A percentile compares a stretch with the other conserved stretches of the same genome.
These are phyloP conservation scores for Aspergillus novoparasiticus DNA, from an alignment of 2,329 filamentous ascomycete species.

Conservation along the genomic window DNA sequence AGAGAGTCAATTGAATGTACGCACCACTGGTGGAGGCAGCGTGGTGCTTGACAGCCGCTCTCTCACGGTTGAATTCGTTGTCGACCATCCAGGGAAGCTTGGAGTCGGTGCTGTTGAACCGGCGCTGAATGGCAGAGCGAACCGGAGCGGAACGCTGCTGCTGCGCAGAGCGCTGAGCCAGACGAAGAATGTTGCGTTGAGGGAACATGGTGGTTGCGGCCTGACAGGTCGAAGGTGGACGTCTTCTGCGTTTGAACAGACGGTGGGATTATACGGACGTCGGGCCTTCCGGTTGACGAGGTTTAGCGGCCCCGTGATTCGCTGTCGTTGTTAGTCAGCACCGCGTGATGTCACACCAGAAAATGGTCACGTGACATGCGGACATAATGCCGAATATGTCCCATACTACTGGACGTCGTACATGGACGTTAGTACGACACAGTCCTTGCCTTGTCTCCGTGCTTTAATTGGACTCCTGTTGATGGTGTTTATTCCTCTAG, in stretches of 20 bases:
- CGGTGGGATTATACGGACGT: slow-evolving; percentile 29
- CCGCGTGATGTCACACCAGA: slow-evolving; percentile 29
- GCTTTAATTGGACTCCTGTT: background rate
- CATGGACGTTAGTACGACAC: background rate
- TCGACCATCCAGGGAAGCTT: slow-evolving; percentile 67
- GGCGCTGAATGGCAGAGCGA: slow-evolving; percentile 66
- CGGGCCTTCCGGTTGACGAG: slow-evolving; percentile 26
- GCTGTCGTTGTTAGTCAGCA: slow-evolving; percentile 23
- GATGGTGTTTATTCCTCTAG: background rate
- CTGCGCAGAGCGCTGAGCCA: slow-evolving; percentile 63
- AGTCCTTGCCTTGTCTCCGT: background rate
- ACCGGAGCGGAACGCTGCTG: slow-evolving; percentile 59
- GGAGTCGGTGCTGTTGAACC: slow-evolving; percentile 65
- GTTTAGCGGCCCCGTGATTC: slow-evolving; percentile 36
- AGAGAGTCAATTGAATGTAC: slow-evolving; percentile 39
- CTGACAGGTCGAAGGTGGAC: slow-evolving; percentile 22
- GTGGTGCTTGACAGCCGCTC: slow-evolving; percentile 86
- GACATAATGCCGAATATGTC: background rate
- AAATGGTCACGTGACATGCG: slow-evolving; percentile 19
- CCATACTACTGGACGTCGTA: background rate
- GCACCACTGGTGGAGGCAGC: slow-evolving; percentile 80
- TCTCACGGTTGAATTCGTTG: slow-evolving; percentile 93
- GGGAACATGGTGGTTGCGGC: slow-evolving; percentile 60
- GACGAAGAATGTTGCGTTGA: slow-evolving; percentile 63
- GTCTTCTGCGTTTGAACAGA: slow-evolving; percentile 24